A percentile compares a stretch with the other conserved stretches of the same genome.
Evolutionary conservation across 2,329 filamentous ascomycete genomes (phyloP).

Genomic region (Colletotrichum musae): DNA sequence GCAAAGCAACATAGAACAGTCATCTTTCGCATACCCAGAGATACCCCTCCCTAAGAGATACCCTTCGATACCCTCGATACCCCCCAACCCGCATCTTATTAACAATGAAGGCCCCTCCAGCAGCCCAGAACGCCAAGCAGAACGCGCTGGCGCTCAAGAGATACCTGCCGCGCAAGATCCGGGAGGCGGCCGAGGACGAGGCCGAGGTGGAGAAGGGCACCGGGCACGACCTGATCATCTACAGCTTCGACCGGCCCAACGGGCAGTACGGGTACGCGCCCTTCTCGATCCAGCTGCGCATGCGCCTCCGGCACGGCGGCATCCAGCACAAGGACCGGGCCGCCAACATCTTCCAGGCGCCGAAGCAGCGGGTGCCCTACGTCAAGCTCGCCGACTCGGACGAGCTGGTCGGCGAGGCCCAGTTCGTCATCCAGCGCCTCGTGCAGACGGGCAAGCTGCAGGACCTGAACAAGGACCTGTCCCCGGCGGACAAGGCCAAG

Average conservation of each 20-base stretch:
- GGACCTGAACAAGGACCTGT: constrained; percentile 37
- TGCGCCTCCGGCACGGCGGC: constrained; percentile 43
- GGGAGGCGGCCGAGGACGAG: constrained; percentile 40
- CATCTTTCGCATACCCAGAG: constrained; percentile 38
- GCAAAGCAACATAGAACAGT: constrained; percentile 36
- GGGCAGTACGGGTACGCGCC: constrained; percentile 42
- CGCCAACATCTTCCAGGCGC: constrained; percentile 41
- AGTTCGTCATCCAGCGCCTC: constrained; percentile 42
- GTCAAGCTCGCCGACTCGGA: constrained; percentile 42
- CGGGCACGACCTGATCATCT: constrained; percentile 41
- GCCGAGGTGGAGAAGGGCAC: constrained; percentile 40
- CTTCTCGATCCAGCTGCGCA: constrained; percentile 44
- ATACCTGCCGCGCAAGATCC: constrained; percentile 38
- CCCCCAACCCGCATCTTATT: constrained; percentile 17
- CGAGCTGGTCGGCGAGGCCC: constrained; percentile 43
- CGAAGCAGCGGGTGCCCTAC: constrained; percentile 43
- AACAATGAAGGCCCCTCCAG: constrained; percentile 36
- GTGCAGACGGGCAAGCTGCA: constrained; percentile 41
- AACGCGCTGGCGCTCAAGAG: constrained; percentile 38
- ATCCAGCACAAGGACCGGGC: constrained; percentile 41
- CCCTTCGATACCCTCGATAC: constrained; percentile 11
- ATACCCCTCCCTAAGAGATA: constrained; percentile 21
- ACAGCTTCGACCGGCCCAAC: constrained; percentile 42
- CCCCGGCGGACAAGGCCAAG: constrained; percentile 33
- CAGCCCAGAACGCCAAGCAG: constrained; percentile 39